These are phyloP conservation scores for Quercus mongolica DNA, from an alignment of 306 rosid genomes.

Conservation along the genomic window DNA sequence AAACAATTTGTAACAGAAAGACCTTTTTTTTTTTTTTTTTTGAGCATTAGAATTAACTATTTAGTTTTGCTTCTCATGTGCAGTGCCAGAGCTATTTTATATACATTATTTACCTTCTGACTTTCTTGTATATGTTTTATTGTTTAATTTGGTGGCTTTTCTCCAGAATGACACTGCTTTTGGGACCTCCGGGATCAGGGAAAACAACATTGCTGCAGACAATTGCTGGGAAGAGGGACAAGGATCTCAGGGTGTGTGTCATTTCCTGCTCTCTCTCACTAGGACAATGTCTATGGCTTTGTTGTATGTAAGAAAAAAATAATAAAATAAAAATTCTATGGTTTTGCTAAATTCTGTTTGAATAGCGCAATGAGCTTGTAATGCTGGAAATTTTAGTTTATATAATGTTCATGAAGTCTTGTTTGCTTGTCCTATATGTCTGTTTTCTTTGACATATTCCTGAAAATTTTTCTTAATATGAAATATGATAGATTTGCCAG, in stretches of 20 bases:
- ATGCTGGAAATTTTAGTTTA: background rate
- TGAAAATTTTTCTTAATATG: background rate
- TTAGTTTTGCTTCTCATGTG: too few relatives aligned
- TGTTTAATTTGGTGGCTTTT: background rate
- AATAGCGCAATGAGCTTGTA: background rate
- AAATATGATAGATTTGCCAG: background rate
- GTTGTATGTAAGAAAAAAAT: too few relatives aligned
- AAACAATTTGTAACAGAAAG: background rate
- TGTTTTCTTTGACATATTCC: background rate
- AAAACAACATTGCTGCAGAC: slow-evolving; percentile 50
- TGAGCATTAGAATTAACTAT: too few relatives aligned
- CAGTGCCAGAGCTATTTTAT: background rate
- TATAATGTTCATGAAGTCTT: background rate
- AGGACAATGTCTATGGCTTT: background rate
- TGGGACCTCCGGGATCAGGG: slow-evolving; percentile 60
- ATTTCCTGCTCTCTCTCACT: background rate
- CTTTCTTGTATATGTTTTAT: background rate
- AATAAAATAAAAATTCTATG: background rate
- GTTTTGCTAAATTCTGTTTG: background rate
- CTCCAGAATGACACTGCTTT: slow-evolving; percentile 46
- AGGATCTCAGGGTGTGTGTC: slow-evolving; percentile 42
- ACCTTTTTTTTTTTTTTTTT: background rate
- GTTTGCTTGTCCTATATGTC: background rate
- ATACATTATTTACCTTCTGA: background rate
- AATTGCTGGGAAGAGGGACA: slow-evolving; percentile 45